These are phyloP conservation scores for Penicillium arizonense DNA, from an alignment of 495 filamentous ascomycete genomes.

Conservation along the genomic window DNA sequence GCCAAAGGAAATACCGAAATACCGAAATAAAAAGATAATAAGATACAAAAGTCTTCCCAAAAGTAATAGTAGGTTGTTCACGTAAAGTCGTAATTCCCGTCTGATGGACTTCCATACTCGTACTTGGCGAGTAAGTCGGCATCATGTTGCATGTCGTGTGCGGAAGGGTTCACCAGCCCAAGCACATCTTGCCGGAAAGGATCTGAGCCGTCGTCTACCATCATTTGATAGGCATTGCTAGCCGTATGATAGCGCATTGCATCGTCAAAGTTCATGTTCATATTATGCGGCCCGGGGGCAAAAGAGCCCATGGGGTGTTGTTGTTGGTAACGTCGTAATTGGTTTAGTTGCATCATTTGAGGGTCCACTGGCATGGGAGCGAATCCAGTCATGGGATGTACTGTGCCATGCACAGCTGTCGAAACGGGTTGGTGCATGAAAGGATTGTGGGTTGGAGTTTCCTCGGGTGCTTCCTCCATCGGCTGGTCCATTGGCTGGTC, in stretches of 20 bases:
- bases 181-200: constrained; percentile 40
- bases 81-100: constrained; percentile 41
- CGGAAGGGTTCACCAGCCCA: constrained; percentile 39
- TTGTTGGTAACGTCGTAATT: constrained; percentile 36
- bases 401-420: constrained; percentile 27
- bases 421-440: constrained; percentile 30
- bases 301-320: constrained; percentile 41
- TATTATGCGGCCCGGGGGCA: constrained; percentile 25
- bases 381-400: constrained; percentile 40
- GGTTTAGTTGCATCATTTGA: constrained; percentile 44
- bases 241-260: constrained; percentile 39
- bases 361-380: constrained; percentile 43
- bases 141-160: constrained; percentile 45
- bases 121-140: constrained; percentile 43
- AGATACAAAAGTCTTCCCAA: constrained; percentile 2
- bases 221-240: constrained; percentile 43
- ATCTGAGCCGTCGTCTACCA: constrained; percentile 45
- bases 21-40: background rate
- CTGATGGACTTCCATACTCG: constrained; percentile 40
- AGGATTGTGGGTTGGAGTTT: constrained; percentile 32
- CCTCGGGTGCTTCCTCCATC: constrained; percentile 22
- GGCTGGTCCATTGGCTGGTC: constrained; percentile 2
- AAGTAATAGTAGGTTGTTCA: constrained; percentile 21
- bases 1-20: background rate
- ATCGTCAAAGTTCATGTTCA: constrained; percentile 39